Conservation (phyloP, 139 green algal genomes). For the Chlamydomonas incerta region DNA sequence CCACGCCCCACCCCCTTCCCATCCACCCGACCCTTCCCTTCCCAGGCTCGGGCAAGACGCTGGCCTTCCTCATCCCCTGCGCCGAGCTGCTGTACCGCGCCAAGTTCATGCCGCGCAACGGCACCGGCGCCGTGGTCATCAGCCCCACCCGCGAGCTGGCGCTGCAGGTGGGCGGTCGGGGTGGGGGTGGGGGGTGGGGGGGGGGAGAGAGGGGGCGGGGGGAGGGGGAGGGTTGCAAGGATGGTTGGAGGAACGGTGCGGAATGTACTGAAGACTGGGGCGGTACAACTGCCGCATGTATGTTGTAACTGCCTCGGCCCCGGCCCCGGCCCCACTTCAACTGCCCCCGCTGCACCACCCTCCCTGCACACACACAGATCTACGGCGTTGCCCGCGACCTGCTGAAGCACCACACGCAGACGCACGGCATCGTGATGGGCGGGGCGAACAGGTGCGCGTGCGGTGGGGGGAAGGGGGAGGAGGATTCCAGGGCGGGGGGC, state of each 20-base stretch:
- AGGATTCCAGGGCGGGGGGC: background rate
- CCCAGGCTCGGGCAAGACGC: constrained; percentile 96
- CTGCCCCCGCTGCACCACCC: too few relatives aligned
- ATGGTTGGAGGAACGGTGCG: too few relatives aligned
- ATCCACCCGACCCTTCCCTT: background rate
- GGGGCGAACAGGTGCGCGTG: constrained; percentile 90
- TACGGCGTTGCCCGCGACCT: constrained; percentile 94
- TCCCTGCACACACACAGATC: constrained; percentile 69
- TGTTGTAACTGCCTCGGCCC: too few relatives aligned
- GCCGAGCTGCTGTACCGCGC: constrained; percentile 93
- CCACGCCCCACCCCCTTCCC: background rate
- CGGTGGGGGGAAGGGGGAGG: background rate
- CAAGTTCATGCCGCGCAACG: constrained; percentile 97
- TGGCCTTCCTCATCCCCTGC: constrained; percentile 96
- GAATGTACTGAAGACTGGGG: too few relatives aligned
- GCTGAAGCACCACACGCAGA: constrained; percentile 94
- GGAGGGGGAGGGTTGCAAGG: too few relatives aligned
- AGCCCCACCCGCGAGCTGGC: constrained; percentile 95
- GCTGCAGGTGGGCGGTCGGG: constrained; percentile 74
- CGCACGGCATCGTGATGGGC: constrained; percentile 97
- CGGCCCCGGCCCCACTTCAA: background rate
- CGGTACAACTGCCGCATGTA: too few relatives aligned
- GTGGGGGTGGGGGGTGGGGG: background rate
- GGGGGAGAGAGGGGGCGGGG: too few relatives aligned
- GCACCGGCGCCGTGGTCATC: constrained; percentile 93